Base-by-base conservation (phyloP, 441 rosid species). In the Cnidoscolus chayamansa region DNA sequence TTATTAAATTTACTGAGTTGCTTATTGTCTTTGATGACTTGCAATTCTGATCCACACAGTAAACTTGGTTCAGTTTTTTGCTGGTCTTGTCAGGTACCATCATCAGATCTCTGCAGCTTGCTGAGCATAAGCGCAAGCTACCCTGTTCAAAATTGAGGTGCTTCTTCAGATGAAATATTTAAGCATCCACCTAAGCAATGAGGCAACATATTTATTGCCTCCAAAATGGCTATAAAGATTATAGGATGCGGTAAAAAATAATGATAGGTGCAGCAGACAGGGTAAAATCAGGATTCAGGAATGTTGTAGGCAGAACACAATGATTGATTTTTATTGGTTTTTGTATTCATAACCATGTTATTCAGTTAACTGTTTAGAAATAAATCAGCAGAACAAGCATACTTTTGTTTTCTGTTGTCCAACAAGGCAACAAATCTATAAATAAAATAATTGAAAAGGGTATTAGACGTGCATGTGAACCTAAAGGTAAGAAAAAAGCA, bases 161-260 rank as follows among this genome's bases (percentile, higher is more conserved):
- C 37, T 47, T 19, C 62, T 49, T 48, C 35, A 54, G 45, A 40
- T 43, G 16, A 43, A 63, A 43, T 40, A 63, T 53, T 30, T 30
- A 6, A 43, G 12, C 31, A 11, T 10, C 0, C 7, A 32, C 40
- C 43, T 47, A 1, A 20, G 11, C 16, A 49, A 50, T 13, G 54
- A 45, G 75, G 67, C 53, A 59, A 30, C 68, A n/a, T 59, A 16
- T 54, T 53, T 31, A 50, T 60, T 72, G 19, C 51, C 10, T 16
- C 43, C 19, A 62, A 69, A 32, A 70, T 71, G 49, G 58, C 30
- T 7, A 67, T 81, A 76, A 81, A 84, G 72, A 74, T 58, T 11
- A 0, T 49, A 51, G 50, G 50, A 13, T 15, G 47, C 67, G 50
- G 37, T 13, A 60, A 17, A 25, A 69, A 64, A 76, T 31, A 47